phyloP scores from a whole-genome alignment of 179 eudicot genomes.

The Silene noctiflora region DNA sequence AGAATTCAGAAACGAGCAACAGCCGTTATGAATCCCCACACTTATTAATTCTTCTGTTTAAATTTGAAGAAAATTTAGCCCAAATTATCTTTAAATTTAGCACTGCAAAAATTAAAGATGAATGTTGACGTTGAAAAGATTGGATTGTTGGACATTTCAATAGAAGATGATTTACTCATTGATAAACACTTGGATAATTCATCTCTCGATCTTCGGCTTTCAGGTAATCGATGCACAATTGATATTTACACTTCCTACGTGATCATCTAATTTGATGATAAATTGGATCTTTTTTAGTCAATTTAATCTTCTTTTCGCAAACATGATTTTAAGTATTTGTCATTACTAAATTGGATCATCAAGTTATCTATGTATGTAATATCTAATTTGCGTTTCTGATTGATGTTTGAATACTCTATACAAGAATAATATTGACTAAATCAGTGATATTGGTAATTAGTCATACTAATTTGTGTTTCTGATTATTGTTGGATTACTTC shows the following conservation, averaged over 20 bases:
- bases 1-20: neutral
- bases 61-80: neutral
- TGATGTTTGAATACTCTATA: too few relatives aligned
- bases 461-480: too few relatives aligned
- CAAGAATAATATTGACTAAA: too few relatives aligned
- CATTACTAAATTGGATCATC: too few relatives aligned
- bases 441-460: too few relatives aligned
- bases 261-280: neutral
- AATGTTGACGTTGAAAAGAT: constrained; percentile 36
- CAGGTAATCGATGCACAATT: constrained; percentile 23
- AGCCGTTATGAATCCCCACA: constrained; percentile 21
- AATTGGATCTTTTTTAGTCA: too few relatives aligned
- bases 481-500: too few relatives aligned
- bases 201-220: constrained; percentile 39
- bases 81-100: too few relatives aligned
- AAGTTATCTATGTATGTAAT: neutral
- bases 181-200: constrained; percentile 28
- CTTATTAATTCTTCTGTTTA: neutral
- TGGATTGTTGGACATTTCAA: constrained; percentile 41
- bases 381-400: too few relatives aligned
- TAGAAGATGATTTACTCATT: constrained; percentile 55
- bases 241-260: too few relatives aligned
- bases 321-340: too few relatives aligned
- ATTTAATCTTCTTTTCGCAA: too few relatives aligned
- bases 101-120: neutral